Evolutionary conservation across 2,329 filamentous ascomycete genomes (phyloP), one percentile per base, ranked within the genome.

Genomic region (Penicillium olsonii): DNA sequence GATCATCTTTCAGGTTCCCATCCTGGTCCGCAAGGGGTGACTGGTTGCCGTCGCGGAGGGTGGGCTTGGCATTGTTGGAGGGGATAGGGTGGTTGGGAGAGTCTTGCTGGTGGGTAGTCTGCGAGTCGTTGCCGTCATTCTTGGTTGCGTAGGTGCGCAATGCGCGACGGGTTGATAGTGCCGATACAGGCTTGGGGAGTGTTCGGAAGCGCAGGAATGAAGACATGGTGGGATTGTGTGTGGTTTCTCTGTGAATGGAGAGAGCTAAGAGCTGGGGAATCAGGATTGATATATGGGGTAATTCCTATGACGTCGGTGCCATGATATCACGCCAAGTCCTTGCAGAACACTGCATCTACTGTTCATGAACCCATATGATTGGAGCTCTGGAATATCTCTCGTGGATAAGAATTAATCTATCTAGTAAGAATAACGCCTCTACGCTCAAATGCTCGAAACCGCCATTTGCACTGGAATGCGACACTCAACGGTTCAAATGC

Each of bases 1-100:
- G 41, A 56, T 70, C 58, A 0, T 56, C 42, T 2, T 54, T 50
- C 11, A 45, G 29, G 1, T 65, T 59, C 0, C 69, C 69, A 5
- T 65, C 45, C 2, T 48, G 37, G 34, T 71, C 67, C 8, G 65
- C 42, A 31, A 69, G 61, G 8, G 62, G 60, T 2, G 68, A 67
- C 34, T 66, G 57, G 9, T 52, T 57, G 7, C 62, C 65, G 38
- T 65, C 61, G n/a, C 43, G 55, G 10, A 72, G 55, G 3, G 68
- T 70, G 12, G 69, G 68, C 4, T 54, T 56, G 17, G 68, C 67
- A 2, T 68, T 64, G 45, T 71, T 70, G 34, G 68, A 70, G 3
- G 68, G 61, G 17, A 55, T 61, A 6, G 48, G 55, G n/a, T 50
- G 43, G 22, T 51, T 59, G 12, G 42, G n/a, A 2, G 22, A 37